phyloP scores from a whole-genome alignment of 305 asterid species.

The Fraxinus greggii region DNA sequence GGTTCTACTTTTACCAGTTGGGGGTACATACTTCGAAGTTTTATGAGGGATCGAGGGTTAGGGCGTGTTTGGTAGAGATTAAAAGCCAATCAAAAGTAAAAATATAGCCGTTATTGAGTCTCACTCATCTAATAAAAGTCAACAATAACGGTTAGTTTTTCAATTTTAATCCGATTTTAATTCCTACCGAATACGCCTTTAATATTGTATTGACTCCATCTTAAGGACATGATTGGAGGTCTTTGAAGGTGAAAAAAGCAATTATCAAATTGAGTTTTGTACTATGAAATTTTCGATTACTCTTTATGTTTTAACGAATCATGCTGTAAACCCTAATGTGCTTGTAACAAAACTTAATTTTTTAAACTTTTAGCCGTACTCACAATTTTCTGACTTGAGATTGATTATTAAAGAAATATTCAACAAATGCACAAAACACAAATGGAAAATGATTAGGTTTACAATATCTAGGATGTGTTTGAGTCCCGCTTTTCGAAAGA shows the following conservation, averaged over 20 bases:
- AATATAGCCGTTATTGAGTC: no score
- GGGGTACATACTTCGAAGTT: conserved; percentile 8
- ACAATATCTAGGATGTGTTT: neutral
- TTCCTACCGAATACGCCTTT: no score
- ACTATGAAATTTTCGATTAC: neutral
- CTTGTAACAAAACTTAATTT: no score
- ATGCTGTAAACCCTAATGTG: no score
- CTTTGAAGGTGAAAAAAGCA: neutral
- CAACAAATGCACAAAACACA: neutral
- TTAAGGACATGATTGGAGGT: neutral
- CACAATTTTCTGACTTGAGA: neutral
- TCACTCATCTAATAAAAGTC: no score
- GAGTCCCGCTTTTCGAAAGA: neutral
- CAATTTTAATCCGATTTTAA: no score
- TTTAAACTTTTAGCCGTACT: neutral
- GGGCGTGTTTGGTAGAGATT: no score
- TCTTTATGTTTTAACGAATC: neutral
- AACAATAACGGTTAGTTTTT: no score
- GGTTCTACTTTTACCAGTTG: conserved; percentile 1
- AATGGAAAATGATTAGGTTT: neutral
- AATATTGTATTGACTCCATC: neutral
- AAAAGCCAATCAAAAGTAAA: no score
- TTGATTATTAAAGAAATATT: neutral
- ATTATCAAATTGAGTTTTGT: neutral
- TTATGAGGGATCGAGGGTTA: neutral